Evolutionary conservation across 352 stramenopile genomes (phyloP), one percentile per base, ranked within the genome.

Genomic region (Albugo laibachii): DNA sequence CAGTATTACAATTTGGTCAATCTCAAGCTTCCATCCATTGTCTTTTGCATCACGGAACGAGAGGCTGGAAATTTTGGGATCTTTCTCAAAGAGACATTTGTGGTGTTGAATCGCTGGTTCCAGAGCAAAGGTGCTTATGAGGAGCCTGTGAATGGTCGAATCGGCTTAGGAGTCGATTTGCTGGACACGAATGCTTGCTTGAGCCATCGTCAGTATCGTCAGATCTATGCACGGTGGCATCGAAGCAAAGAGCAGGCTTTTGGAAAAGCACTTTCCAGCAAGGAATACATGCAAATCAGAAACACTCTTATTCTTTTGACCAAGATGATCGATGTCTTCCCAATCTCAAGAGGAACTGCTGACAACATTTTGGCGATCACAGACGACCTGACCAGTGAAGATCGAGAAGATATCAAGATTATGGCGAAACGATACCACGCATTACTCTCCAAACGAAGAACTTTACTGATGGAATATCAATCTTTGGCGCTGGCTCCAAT

Each of bases 301-400:
- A 88, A 86, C 59, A 83, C 75, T 42, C 58, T 92, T 11, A 66
- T 92, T 34, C 65, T 92, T 14, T 55, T 92, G n/a, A 91, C 69
- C n/a, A 92, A 92, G 55, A 52, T 88, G 15, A 86, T 88, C 41
- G 77, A 88, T 39, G 77, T 91, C 1, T 92, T 88, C 45, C 80
- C 80, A 2, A 64, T 65, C 24, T 65, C 66, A 12, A 69, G 67
- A 21, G 63, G 58, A 16, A 74, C 67, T 6, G 72, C 69, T 14
- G 69, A 82, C 34, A 57, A 63, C 35, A 53, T 91, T 49, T 47
- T 87, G n/a, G 57, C 55, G 18, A 69, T 82, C 8, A 66, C 88
- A 15, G 67, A 86, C 36, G 57, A 45, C 13, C 56, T 92, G 1
- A 88, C 66, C 18, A 61, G 77, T n/a, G 77, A 93, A 51, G 71